A percentile compares a stretch with the other conserved stretches of the same genome.
These are phyloP conservation scores for Blastocystis sp. DNA, from an alignment of 352 stramenopile species.

Conservation along the genomic window DNA sequence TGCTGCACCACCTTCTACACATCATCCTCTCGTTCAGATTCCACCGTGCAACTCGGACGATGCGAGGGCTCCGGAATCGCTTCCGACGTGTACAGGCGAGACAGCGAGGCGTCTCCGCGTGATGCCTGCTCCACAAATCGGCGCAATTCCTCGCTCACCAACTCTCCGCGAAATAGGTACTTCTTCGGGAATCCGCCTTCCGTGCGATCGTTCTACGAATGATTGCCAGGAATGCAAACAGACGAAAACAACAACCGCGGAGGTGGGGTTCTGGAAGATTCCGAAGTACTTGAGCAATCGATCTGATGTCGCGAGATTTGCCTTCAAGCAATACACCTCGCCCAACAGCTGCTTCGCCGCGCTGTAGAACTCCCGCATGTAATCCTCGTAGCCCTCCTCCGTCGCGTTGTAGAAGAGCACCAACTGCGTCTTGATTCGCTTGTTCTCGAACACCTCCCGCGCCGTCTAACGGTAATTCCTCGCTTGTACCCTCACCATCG, in stretches of 20 bases:
- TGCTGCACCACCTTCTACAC: conserved; percentile 57
- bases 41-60: conserved; percentile 1
- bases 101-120: conserved; percentile 22
- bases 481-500: not conserved
- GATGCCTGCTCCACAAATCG: conserved; percentile 23
- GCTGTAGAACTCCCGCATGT: conserved; percentile 29
- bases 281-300: conserved; percentile 25
- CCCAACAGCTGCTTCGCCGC: conserved; percentile 5
- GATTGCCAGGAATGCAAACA: not conserved
- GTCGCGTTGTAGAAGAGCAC: conserved; percentile 45
- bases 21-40: not conserved
- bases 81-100: conserved; percentile 40
- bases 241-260: conserved; percentile 21
- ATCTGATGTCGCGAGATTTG: not conserved
- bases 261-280: not conserved
- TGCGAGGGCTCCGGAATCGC: not conserved
- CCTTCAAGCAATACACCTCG: conserved; percentile 29
- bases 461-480: not conserved
- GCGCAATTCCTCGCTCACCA: conserved; percentile 18
- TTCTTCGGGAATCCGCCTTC: not conserved
- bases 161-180: conserved; percentile 22
- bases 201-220: conserved; percentile 11
- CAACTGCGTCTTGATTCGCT: conserved; percentile 27
- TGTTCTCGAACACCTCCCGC: conserved; percentile 50
- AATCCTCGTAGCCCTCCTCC: not conserved